Percentiles rank a stretch among this genome's conserved stretches.
These are phyloP conservation scores for Hibiscus trionum DNA, from an alignment of 345 rosid species.

Conservation along the genomic window DNA sequence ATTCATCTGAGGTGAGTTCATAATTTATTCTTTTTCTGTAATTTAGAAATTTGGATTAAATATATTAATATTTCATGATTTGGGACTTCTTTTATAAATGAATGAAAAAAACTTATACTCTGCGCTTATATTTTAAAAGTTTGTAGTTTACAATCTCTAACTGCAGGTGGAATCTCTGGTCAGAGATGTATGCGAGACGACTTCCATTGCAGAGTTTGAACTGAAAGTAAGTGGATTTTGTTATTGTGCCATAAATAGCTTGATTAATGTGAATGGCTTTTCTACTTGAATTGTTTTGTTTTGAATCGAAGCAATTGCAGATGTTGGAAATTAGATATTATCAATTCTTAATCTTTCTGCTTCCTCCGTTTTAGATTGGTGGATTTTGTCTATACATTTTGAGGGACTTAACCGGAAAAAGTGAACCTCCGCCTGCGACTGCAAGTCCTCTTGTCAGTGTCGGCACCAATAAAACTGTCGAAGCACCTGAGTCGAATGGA, in stretches of 20 bases:
- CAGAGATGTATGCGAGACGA: slow-evolving; percentile 48
- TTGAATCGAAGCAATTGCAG: neutral
- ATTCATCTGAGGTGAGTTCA: neutral
- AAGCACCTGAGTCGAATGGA: slow-evolving; percentile 32
- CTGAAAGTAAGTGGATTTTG: slow-evolving; percentile 48
- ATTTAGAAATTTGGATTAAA: neutral
- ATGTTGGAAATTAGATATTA: neutral
- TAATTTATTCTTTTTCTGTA: too few species aligned
- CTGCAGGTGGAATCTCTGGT: slow-evolving; percentile 69
- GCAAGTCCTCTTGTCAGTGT: slow-evolving; percentile 26
- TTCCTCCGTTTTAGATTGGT: slow-evolving; percentile 36
- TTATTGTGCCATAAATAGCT: slow-evolving; percentile 4
- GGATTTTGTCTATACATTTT: slow-evolving; percentile 60
- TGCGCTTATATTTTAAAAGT: slow-evolving; percentile 2
- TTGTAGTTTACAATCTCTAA: neutral
- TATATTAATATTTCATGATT: neutral
- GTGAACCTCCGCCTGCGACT: slow-evolving; percentile 27
- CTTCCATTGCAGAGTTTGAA: slow-evolving; percentile 69
- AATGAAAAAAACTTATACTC: neutral
- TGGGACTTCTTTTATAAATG: neutral
- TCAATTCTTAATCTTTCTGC: neutral
- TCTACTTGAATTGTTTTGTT: neutral
- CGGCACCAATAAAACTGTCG: slow-evolving; percentile 16
- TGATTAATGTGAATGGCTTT: slow-evolving; percentile 4
- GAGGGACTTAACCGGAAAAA: slow-evolving; percentile 40